Percentiles rank a stretch among this genome's conserved stretches.
Evolutionary conservation across 129 eudicot species (phyloP).

Genomic region (Pseudognaphalium luteoalbum): DNA sequence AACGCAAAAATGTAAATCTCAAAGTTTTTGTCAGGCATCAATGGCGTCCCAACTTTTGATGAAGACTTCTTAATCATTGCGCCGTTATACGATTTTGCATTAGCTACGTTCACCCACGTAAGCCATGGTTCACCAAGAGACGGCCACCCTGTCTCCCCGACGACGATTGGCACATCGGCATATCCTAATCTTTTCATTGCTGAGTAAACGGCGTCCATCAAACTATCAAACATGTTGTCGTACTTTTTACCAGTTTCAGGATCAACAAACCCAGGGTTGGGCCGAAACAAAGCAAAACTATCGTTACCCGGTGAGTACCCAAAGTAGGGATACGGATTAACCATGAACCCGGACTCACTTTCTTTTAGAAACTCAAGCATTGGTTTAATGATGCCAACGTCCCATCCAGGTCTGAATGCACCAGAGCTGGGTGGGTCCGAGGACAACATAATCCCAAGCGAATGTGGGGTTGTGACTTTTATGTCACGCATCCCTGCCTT

Average conservation of each 20-base stretch:
- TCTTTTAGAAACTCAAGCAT: constrained; percentile 46
- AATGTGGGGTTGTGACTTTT: constrained; percentile 57
- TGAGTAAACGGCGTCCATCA: constrained; percentile 51
- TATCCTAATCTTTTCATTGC: constrained; percentile 53
- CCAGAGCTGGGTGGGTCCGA: constrained; percentile 58
- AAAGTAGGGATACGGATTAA: constrained; percentile 51
- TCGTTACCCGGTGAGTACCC: constrained; percentile 36
- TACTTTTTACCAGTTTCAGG: constrained; percentile 39
- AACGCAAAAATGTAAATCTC: constrained; percentile 55
- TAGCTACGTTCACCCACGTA: constrained; percentile 37
- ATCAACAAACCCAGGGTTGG: constrained; percentile 46
- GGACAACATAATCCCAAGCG: constrained; percentile 39
- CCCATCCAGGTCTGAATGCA: constrained; percentile 50
- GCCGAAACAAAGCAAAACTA: constrained; percentile 41
- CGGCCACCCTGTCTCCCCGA: constrained; percentile 76
- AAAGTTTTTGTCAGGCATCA: constrained; percentile 51
- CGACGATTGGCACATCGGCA: constrained; percentile 47
- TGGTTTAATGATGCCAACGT: constrained; percentile 44
- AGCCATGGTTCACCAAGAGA: constrained; percentile 57
- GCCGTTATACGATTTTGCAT: constrained; percentile 49
- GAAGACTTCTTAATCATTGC: constrained; percentile 39
- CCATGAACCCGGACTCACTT: constrained; percentile 49
- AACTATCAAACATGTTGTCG: constrained; percentile 52
- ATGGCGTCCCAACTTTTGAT: constrained; percentile 48
- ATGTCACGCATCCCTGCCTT: constrained; percentile 34